Base-by-base conservation (phyloP, 352 stramenopile species). In the Globisporangium megalacanthum region DNA sequence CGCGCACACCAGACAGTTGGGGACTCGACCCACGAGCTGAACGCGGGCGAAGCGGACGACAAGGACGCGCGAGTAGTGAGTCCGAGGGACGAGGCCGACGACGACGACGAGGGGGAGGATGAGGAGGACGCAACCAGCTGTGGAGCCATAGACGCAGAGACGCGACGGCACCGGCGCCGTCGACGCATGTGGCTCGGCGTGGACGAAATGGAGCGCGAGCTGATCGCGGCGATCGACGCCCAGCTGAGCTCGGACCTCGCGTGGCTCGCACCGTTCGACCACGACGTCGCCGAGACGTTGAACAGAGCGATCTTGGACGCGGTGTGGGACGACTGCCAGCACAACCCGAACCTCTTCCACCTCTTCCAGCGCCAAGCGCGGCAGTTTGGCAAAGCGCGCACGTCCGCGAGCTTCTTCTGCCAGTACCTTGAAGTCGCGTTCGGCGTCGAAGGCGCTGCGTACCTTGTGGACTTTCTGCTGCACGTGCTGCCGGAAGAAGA, bases 341-440 rank as follows among this genome's bases (percentile, higher is more conserved):
- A 94, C 58, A 92, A 94, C 45, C 84, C 84, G 6, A 91, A 79
- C 61, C 62, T 89, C 17, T 94, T 94, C 59, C 73, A 89, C 44
- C 69, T 89, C 31, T 94, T 94, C 58, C 77, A 92, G 70, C 77
- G 73, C 8, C 81, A 91, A 45, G 83, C 84, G 25, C 77, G 73
- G 37, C 76, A 92, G 51, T 94, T 92, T 36, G 84, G 84, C 48
- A 86, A 88, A 48, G 68, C 68, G 9, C 68, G 70, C 17, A 86
- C 69, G 3, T 70, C 79, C 1, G 80, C 77, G 6, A 62, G 47
- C 17, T 73, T 80, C 51, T 94, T 92, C 44, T 73, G 87, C 56
- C 77, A 89, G 66, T 94, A 92, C 58, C 53, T 94, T 20, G 84
- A 92, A 50, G 62, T 92, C 14, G 75, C 80, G n/a, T 94, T 94